Base-by-base conservation (phyloP, 2,329 filamentous ascomycete species). In the Arthroderma sp. region DNA sequence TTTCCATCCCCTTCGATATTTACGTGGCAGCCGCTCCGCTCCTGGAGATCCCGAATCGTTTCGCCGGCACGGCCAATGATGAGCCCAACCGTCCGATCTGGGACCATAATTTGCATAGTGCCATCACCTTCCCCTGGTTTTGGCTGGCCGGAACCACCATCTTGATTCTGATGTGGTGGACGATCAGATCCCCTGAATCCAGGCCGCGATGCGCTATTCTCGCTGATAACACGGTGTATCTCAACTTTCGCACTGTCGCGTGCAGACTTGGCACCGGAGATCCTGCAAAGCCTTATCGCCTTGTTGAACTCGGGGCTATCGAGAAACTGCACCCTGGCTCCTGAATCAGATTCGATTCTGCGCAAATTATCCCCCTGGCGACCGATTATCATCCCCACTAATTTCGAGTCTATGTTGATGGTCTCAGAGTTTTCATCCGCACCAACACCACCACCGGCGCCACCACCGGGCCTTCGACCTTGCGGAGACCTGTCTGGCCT, bases 11-110 rank as follows among this genome's bases (percentile, higher is more conserved):
- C 84, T 36, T 94, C 85, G 57, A 94, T 94, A 63, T 94, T 94
- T 62, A 94, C 86, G 63, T 94, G 88, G 62, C 87, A 94, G n/a
- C 84, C 85, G 56, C 84, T 91, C 50, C 85, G 76, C 62, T 94
- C 87, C 66, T 94, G 88, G 27, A 94, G 72, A 60, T 94, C 87
- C 58, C 86, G 81, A 56, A 94, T 94, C 1, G 87, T 94, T 66
- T 94, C 87, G 48, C 87, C 87, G 36, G 86, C 86, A 53, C 87
- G 83, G n/a, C 87, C 87, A 58, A 94, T 94, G 55, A 94, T 94
- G 38, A 94, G 71, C 42, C 87, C 87, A 48, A 94, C 87, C 6
- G 87, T 94, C 56, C 86, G 82, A 66, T 94, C 87, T 39, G 87
- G 87, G 11, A 94, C 87, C 84, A 94, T 91, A 56, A 94, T 93